These are phyloP conservation scores for Paracamarosporium sp. DNA, from an alignment of 2,329 filamentous ascomycete species.

Conservation along the genomic window DNA sequence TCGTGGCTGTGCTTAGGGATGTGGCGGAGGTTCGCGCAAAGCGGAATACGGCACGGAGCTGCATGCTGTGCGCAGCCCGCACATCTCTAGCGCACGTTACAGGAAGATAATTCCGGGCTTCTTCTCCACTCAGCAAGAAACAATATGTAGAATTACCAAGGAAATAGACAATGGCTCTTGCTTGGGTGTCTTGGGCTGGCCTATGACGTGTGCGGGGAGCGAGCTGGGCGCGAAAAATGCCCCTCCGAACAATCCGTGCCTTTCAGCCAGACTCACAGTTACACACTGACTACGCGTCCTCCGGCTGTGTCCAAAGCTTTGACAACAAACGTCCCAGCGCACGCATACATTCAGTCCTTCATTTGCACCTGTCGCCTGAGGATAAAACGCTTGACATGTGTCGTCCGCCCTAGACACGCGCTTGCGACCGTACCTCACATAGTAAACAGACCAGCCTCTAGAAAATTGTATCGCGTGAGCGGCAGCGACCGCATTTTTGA, in stretches of 20 bases:
- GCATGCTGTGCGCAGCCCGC: not conserved
- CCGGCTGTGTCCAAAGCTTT: slow-evolving; percentile 30
- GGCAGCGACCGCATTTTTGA: not conserved
- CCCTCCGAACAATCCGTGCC: slow-evolving; percentile 23
- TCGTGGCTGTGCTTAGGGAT: slow-evolving; percentile 32
- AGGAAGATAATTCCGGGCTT: not conserved
- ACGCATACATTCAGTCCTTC: slow-evolving; percentile 13
- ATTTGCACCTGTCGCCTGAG: slow-evolving; percentile 10
- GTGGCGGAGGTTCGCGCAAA: slow-evolving; percentile 6
- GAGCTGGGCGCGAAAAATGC: slow-evolving; percentile 12
- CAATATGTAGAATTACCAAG: not conserved
- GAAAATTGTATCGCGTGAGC: not conserved
- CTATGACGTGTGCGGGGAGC: slow-evolving; percentile 27
- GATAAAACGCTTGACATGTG: slow-evolving; percentile 31
- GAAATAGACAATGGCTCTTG: not conserved
- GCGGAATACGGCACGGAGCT: not conserved
- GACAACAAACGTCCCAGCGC: slow-evolving; percentile 10
- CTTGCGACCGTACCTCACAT: slow-evolving; percentile 23
- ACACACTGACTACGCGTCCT: slow-evolving; percentile 37
- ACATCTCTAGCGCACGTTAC: not conserved
- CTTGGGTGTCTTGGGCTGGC: not conserved
- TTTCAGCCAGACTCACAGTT: slow-evolving; percentile 23
- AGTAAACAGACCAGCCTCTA: slow-evolving; percentile 5
- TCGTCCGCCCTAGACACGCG: slow-evolving; percentile 18
- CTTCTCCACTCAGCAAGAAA: not conserved